Conservation (phyloP, 2,329 filamentous ascomycete genomes). For the Cryphonectria carpinicola region DNA sequence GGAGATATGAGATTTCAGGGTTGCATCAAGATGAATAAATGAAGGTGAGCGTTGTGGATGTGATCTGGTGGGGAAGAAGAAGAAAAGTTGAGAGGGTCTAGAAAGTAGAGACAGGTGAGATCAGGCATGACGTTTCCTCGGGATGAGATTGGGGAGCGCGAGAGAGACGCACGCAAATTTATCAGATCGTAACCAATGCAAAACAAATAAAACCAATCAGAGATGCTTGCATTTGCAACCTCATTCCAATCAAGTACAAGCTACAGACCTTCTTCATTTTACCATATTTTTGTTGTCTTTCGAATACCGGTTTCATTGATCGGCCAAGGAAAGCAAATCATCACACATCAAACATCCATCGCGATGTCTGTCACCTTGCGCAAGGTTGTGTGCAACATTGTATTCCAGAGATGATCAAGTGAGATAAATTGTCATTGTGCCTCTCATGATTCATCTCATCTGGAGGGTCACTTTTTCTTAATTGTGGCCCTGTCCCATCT, state of each 20-base stretch:
- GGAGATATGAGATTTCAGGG: neutral
- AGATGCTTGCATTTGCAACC: neutral
- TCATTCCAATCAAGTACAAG: no score
- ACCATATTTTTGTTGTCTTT: neutral
- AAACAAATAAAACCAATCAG: neutral
- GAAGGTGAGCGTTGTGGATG: neutral
- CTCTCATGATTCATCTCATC: neutral
- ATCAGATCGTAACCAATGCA: no score
- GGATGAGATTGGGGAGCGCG: neutral
- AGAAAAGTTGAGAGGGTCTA: neutral
- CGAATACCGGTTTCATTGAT: neutral
- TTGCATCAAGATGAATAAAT: neutral
- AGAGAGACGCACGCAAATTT: no score
- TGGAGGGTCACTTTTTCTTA: neutral
- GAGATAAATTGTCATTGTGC: neutral
- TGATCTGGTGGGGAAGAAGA: neutral
- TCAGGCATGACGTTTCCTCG: neutral
- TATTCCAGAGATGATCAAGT: neutral
- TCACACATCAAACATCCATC: no score
- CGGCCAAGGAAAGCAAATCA: no score
- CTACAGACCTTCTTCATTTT: neutral
- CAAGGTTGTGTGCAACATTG: neutral
- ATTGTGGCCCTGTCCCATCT: neutral
- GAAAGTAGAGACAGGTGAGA: neutral
- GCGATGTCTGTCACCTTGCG: no score